Conservation (phyloP, 495 filamentous ascomycete genomes). For the Lepidopterella palustris region DNA sequence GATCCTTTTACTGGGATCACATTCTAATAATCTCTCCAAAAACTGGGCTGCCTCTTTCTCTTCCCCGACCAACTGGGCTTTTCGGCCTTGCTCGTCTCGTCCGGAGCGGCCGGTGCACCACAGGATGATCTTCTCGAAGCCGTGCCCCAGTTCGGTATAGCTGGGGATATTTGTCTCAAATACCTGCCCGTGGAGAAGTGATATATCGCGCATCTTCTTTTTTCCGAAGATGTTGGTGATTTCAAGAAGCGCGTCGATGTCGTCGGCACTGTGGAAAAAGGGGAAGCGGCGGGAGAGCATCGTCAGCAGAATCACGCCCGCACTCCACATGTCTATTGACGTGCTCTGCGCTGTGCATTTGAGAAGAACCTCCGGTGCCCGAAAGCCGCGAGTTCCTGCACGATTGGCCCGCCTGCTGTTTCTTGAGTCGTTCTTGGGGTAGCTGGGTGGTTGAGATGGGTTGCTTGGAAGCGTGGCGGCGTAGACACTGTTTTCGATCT, state of each 20-base stretch:
- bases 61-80: constrained; percentile 46
- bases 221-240: constrained; percentile 93
- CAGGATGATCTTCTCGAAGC: constrained; percentile 83
- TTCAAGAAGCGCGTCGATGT: constrained; percentile 94
- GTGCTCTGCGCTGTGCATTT: constrained; percentile 97
- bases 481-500: constrained; percentile 36
- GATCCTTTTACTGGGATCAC: constrained; percentile 65
- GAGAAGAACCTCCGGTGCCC: constrained; percentile 91
- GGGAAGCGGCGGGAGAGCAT: constrained; percentile 86
- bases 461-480: constrained; percentile 32
- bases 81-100: constrained; percentile 37
- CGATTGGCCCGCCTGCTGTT: constrained; percentile 85
- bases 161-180: constrained; percentile 90
- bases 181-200: constrained; percentile 73
- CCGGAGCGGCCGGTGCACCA: constrained; percentile 69
- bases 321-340: constrained; percentile 89
- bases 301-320: constrained; percentile 86
- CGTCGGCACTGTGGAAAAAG: constrained; percentile 96
- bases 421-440: constrained; percentile 73
- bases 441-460: constrained; percentile 39
- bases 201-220: constrained; percentile 71
- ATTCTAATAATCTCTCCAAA: constrained; percentile 59
- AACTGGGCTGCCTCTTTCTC: constrained; percentile 63
- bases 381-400: constrained; percentile 92
- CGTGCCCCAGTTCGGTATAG: constrained; percentile 75